These are phyloP conservation scores for Grosmannia clavigera DNA, from an alignment of 2,329 filamentous ascomycete genomes.

Conservation along the genomic window DNA sequence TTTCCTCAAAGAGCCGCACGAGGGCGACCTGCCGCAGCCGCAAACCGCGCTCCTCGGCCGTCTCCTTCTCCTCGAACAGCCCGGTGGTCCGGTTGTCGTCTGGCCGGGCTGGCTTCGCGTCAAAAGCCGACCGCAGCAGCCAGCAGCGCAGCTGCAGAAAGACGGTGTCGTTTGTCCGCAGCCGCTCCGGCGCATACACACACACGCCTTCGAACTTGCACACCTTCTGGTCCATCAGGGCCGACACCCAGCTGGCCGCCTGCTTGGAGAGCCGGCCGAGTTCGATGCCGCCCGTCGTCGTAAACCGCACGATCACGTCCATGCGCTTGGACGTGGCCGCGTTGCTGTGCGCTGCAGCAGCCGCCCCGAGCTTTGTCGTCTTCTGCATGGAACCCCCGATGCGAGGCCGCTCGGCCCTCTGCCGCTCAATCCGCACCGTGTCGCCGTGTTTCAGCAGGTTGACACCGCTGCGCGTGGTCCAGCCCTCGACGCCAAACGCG, in stretches of 20 bases:
- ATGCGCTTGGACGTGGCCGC: constrained; percentile 51
- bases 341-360: constrained; percentile 24
- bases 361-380: constrained; percentile 26
- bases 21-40: constrained; percentile 76
- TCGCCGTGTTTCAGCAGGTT: constrained; percentile 72
- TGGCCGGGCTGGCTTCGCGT: constrained; percentile 46
- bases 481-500: constrained; percentile 81
- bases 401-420: constrained; percentile 53
- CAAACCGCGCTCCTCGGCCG: constrained; percentile 69
- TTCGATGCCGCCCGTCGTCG: constrained; percentile 64
- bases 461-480: constrained; percentile 76
- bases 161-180: constrained; percentile 88
- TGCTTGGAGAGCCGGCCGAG: constrained; percentile 81
- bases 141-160: constrained; percentile 77
- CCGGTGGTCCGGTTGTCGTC: constrained; percentile 59
- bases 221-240: constrained; percentile 78
- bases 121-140: constrained; percentile 63
- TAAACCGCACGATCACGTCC: constrained; percentile 88
- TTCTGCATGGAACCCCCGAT: constrained; percentile 24
- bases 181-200: constrained; percentile 74
- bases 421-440: constrained; percentile 71
- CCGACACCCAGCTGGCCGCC: constrained; percentile 80
- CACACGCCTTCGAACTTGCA: constrained; percentile 80
- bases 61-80: constrained; percentile 77
- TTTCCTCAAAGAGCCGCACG: constrained; percentile 79